A percentile compares a stretch with the other conserved stretches of the same genome.
These are phyloP conservation scores for Polychaeton citri DNA, from an alignment of 2,329 filamentous ascomycete species.

Conservation along the genomic window DNA sequence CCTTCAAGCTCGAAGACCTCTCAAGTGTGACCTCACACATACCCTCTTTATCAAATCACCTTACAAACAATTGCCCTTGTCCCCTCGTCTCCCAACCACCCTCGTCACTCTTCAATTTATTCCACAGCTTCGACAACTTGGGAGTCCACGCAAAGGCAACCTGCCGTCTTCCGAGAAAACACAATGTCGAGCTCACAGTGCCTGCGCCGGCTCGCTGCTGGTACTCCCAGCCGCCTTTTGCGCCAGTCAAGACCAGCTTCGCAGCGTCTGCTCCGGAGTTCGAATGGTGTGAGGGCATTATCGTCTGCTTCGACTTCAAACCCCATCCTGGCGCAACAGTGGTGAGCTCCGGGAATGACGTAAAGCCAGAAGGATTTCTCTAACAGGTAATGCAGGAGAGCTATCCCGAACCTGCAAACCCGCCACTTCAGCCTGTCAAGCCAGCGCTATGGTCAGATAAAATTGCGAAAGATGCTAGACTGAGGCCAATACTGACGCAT, in stretches of 20 bases:
- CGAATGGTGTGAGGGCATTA: slow-evolving; percentile 10
- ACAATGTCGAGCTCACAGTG: slow-evolving; percentile 26
- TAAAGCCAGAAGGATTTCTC: neutral
- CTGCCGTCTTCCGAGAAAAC: slow-evolving; percentile 11
- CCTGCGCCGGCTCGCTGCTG: slow-evolving; percentile 21
- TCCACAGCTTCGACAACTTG: slow-evolving; percentile 4
- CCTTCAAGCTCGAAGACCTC: too few relatives aligned
- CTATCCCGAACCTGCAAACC: slow-evolving; percentile 12
- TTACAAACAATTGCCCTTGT: slow-evolving; percentile 2
- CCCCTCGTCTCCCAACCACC: slow-evolving; percentile 3
- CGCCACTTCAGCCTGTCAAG: slow-evolving; percentile 21
- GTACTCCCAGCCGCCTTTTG: slow-evolving; percentile 15
- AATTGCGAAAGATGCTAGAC: neutral
- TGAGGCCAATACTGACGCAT: neutral
- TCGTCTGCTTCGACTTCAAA: slow-evolving; percentile 7
- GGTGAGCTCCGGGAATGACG: neutral
- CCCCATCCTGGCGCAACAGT: neutral
- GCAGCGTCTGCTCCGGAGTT: slow-evolving; percentile 11
- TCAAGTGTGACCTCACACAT: slow-evolving; percentile 3
- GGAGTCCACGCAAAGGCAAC: slow-evolving; percentile 13
- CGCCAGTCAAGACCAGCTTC: slow-evolving; percentile 14
- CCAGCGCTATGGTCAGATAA: slow-evolving; percentile 19
- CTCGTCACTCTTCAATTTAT: slow-evolving; percentile 2
- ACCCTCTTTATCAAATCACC: neutral
- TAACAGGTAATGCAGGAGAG: slow-evolving; percentile 11